These are phyloP conservation scores for Aristolochia californica DNA, from an alignment of 164 flowering plant species.

Conservation along the genomic window DNA sequence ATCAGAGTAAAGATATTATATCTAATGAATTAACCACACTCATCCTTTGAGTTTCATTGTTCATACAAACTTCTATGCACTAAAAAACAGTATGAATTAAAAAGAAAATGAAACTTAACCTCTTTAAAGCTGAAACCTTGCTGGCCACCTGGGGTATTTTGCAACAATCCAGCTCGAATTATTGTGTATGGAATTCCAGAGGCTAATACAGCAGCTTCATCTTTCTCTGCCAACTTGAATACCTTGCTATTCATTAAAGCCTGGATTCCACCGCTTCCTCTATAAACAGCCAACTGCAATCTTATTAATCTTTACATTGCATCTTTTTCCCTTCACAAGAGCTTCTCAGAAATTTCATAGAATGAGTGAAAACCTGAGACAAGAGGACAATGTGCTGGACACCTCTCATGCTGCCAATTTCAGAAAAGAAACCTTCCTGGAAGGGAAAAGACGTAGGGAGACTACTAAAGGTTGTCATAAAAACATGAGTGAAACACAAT, in stretches of 20 bases:
- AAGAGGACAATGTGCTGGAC: conserved; percentile 58
- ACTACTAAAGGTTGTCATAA: not conserved
- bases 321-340: not conserved
- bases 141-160: conserved; percentile 57
- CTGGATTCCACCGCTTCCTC: conserved; percentile 61
- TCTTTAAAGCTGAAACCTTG: conserved; percentile 80
- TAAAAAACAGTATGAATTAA: not conserved
- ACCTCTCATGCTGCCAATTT: conserved; percentile 42
- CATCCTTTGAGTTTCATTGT: too few relatives aligned
- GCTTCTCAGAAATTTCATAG: not conserved
- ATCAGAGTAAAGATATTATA: too few relatives aligned
- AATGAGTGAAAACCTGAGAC: conserved; percentile 53
- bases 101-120: conserved; percentile 26
- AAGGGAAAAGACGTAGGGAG: not conserved
- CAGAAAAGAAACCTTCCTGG: conserved; percentile 72
- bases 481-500: not conserved
- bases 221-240: conserved; percentile 66
- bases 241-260: conserved; percentile 58
- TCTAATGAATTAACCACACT: too few relatives aligned
- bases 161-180: conserved; percentile 56
- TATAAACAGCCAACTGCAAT: conserved; percentile 86
- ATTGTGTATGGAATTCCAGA: conserved; percentile 78
- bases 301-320: conserved; percentile 32
- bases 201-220: conserved; percentile 44
- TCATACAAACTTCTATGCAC: too few relatives aligned